Evolutionary conservation across 805 yeast species (phyloP).

Genomic region (Lipomyces yamanashiensis): DNA sequence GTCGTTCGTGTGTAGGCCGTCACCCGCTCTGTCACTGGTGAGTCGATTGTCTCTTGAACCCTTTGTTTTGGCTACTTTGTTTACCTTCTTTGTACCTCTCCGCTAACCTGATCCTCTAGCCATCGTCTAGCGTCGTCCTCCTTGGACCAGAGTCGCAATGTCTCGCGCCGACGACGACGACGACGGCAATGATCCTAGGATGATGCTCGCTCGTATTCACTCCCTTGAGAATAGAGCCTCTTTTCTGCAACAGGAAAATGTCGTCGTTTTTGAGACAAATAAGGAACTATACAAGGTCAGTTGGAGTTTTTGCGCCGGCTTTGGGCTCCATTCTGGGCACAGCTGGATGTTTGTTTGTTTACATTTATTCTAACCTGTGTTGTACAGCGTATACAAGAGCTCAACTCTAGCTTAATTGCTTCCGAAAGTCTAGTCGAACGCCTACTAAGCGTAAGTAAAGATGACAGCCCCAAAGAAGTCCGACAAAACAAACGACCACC

Average conservation of each 20-base stretch:
- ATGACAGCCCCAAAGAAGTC: not conserved
- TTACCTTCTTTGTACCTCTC: not conserved
- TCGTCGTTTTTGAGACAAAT: conserved; percentile 26
- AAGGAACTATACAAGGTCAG: conserved; percentile 32
- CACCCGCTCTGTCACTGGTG: too few relatives aligned
- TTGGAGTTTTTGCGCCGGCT: not conserved
- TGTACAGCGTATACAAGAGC: conserved; percentile 34
- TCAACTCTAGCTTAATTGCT: conserved; percentile 31
- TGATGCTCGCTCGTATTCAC: conserved; percentile 27
- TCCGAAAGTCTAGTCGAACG: conserved; percentile 34
- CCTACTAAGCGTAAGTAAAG: conserved; percentile 14
- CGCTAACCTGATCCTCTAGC: not conserved
- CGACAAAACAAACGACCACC: conserved; percentile 4
- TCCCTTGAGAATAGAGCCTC: conserved; percentile 27
- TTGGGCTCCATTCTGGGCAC: not conserved
- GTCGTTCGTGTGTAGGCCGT: too few relatives aligned
- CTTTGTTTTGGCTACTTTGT: not conserved
- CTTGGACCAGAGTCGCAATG: conserved; percentile 5
- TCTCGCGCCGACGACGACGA: conserved; percentile 6
- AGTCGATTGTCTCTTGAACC: not conserved
- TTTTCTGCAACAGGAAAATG: conserved; percentile 28
- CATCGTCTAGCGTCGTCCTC: conserved; percentile 3
- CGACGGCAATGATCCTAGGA: conserved; percentile 19
- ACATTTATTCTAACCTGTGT: not conserved
- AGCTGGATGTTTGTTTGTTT: not conserved